These are phyloP conservation scores for Suillus subalutaceus DNA, from an alignment of 768 basidiomycete genomes.

Conservation along the genomic window DNA sequence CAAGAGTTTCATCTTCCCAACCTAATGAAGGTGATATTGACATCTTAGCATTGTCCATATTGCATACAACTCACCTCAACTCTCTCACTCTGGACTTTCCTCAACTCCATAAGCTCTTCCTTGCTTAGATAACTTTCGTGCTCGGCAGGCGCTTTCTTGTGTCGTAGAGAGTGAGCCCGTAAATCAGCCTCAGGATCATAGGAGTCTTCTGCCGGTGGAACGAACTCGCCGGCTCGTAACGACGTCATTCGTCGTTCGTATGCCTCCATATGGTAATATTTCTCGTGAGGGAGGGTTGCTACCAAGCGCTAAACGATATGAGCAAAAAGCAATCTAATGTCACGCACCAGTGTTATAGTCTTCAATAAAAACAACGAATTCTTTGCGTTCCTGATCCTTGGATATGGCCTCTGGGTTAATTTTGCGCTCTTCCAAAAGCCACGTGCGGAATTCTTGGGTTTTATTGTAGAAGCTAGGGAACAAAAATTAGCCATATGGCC, in stretches of 20 bases:
- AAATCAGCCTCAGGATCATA: conserved; percentile 89
- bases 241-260: conserved; percentile 87
- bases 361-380: conserved; percentile 81
- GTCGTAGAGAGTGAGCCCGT: conserved; percentile 68
- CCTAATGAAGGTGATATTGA: conserved; percentile 39
- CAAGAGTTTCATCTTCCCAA: conserved; percentile 81
- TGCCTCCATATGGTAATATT: conserved; percentile 89
- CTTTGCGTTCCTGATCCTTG: conserved; percentile 85
- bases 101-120: conserved; percentile 80
- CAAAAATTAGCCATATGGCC: conserved; percentile 15
- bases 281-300: conserved; percentile 94
- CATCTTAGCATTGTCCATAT: conserved; percentile 5
- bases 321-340: background rate
- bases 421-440: conserved; percentile 92
- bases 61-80: conserved; percentile 56
- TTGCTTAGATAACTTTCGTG: conserved; percentile 75
- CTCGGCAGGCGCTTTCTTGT: conserved; percentile 70
- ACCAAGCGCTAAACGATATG: conserved; percentile 6
- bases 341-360: conserved; percentile 78
- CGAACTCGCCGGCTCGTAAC: conserved; percentile 79
- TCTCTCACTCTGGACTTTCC: conserved; percentile 84
- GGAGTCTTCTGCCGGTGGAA: conserved; percentile 67
- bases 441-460: conserved; percentile 84
- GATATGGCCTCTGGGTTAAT: conserved; percentile 87
- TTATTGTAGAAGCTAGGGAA: conserved; percentile 73